Base-by-base conservation (phyloP, 306 rosid species). In the Rosa rugosa region DNA sequence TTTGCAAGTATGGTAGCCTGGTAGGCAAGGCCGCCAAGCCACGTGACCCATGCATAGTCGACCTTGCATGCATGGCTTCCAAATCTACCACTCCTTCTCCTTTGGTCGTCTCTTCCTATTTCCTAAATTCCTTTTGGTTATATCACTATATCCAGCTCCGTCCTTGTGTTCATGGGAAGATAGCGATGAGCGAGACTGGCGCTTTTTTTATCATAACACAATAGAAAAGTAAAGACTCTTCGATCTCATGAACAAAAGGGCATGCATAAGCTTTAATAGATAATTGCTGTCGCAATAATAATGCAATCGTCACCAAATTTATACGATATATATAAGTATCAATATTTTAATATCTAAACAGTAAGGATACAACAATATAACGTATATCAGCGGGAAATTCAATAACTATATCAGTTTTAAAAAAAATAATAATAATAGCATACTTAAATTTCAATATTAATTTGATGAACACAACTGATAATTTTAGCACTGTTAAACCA, bases 21-120 rank as follows among this genome's bases (percentile, higher is more conserved):
- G 69, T 64, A 64, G 69, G 69, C 69, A 64, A 64, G 22, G 69
- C 40, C 4, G 22, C 45, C 42, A 64, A 17, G 10, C 20, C 44
- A 64, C 69, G 69, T 64, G 44, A 34, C 45, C 69, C 44, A 4
- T 60, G 36, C 18, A 60, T 23, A 11, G 65, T 22, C 25, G 42
- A 22, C 31, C 42, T 16, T 64, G 69, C 69, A 64, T 34, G 45
- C 69, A 34, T 64, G 45, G 69, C 69, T 34, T 64, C 69, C 45
- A 34, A 36, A 64, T 64, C 69, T 64, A 64, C 69, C 69, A 64
- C 69, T 63, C 67, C 40, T 56, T 62, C 67, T 62, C 67, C 38
- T 12, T 2, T 27, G 67, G 67, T 10, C 40, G 67, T 10, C 40
- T 17, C 63, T 11, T 25, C 20, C 66, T 8, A 23, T 5, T 62